Percentiles rank a stretch among this genome's conserved stretches.
phyloP scores from a whole-genome alignment of 2,329 filamentous ascomycete species.

The Epichloe hybrida region DNA sequence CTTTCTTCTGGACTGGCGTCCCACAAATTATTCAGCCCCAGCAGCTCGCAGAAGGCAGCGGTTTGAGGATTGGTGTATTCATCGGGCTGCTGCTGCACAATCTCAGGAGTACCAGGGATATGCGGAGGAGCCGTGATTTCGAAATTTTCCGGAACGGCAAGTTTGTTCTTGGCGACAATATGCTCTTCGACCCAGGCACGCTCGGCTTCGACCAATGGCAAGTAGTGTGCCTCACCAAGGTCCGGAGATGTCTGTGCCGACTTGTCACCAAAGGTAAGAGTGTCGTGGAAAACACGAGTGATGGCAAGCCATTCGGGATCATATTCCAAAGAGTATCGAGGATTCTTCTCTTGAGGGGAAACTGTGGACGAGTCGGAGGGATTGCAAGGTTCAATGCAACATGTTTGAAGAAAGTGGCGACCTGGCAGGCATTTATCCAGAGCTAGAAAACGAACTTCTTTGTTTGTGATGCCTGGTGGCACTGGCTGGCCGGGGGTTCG shows the following conservation, averaged over 20 bases:
- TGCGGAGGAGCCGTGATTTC: conserved; percentile 60
- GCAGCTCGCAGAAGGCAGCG: conserved; percentile 60
- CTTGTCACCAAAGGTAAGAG: conserved; percentile 50
- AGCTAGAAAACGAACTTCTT: conserved; percentile 68
- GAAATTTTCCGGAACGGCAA: conserved; percentile 70
- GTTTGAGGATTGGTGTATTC: conserved; percentile 89
- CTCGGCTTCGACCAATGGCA: conserved; percentile 52
- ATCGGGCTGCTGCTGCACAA: conserved; percentile 47
- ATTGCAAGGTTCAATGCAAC: conserved; percentile 43
- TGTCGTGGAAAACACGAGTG: conserved; percentile 61
- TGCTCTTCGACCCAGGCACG: conserved; percentile 71
- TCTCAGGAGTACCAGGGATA: conserved; percentile 40
- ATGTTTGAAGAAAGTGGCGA: conserved; percentile 69
- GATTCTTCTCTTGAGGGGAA: conserved; percentile 9
- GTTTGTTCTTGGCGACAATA: conserved; percentile 45
- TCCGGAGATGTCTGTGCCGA: conserved; percentile 40
- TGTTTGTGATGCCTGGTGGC: conserved; percentile 64
- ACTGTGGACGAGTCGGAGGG: conserved; percentile 10
- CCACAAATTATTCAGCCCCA: conserved; percentile 66
- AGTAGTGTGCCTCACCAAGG: conserved; percentile 56
- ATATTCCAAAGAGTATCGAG: conserved; percentile 55
- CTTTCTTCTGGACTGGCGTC: conserved; percentile 60
- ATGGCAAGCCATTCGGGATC: conserved; percentile 95
- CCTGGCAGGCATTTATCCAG: conserved; percentile 81
- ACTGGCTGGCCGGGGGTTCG: conserved; percentile 46